Percentiles rank a stretch among this genome's conserved stretches.
Evolutionary conservation across 306 rosid genomes (phyloP).

Genomic region (Rosa persica): DNA sequence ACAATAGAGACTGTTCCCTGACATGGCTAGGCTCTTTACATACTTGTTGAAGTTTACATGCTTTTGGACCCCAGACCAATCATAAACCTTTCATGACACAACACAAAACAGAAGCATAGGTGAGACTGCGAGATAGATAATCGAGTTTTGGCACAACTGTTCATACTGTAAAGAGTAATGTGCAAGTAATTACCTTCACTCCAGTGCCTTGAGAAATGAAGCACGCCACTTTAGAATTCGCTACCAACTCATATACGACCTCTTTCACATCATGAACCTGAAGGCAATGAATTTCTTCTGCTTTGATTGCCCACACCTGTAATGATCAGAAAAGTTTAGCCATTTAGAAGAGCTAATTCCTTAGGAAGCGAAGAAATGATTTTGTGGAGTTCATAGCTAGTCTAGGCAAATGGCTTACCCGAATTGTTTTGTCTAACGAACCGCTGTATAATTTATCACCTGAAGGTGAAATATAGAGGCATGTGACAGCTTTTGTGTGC

Average conservation of each 20-base stretch:
- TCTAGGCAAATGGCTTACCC: constrained; percentile 41
- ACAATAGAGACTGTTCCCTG: constrained; percentile 69
- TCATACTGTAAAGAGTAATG: constrained; percentile 17
- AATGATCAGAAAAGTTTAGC: neutral
- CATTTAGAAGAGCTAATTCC: neutral
- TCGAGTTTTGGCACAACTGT: constrained; percentile 4
- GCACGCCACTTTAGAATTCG: constrained; percentile 63
- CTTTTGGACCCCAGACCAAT: constrained; percentile 67
- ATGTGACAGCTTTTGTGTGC: constrained; percentile 83
- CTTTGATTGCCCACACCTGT: constrained; percentile 74
- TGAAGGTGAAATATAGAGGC: constrained; percentile 52
- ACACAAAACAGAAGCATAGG: neutral
- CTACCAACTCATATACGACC: constrained; percentile 64
- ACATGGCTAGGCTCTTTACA: constrained; percentile 71
- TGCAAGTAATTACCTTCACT: constrained; percentile 49
- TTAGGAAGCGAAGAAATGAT: neutral
- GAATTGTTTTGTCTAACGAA: constrained; percentile 84
- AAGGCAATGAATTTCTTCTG: constrained; percentile 65
- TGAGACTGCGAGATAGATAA: neutral
- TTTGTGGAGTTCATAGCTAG: neutral
- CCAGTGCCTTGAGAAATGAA: constrained; percentile 81
- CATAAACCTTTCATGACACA: constrained; percentile 53
- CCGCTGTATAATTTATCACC: constrained; percentile 73
- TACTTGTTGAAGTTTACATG: constrained; percentile 72
- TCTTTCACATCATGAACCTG: constrained; percentile 80